phyloP scores from a whole-genome alignment of 176 grass and related monocot species.

The Pharus latifolius region DNA sequence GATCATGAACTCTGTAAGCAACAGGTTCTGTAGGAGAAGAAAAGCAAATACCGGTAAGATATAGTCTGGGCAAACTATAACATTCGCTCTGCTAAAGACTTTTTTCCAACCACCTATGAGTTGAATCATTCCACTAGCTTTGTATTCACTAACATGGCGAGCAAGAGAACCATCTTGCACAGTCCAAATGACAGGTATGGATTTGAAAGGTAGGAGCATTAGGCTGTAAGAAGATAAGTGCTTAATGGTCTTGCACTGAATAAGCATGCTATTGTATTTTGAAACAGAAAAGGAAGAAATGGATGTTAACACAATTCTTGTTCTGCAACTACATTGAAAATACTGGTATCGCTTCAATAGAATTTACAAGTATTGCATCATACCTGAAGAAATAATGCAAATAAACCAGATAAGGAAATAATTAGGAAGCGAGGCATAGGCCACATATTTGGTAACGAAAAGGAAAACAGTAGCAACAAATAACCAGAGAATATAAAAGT shows the following conservation, averaged over 20 bases:
- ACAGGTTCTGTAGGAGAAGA: slow-evolving; percentile 12
- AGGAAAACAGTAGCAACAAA: slow-evolving; percentile 7
- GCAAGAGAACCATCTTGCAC: slow-evolving; percentile 73
- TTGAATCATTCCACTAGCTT: slow-evolving; percentile 54
- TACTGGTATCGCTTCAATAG: slow-evolving; percentile 70
- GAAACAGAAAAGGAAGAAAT: neutral
- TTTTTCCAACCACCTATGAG: slow-evolving; percentile 77
- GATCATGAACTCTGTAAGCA: neutral
- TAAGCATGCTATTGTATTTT: slow-evolving; percentile 7
- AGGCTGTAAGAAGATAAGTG: slow-evolving; percentile 55
- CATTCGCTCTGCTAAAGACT: slow-evolving; percentile 67
- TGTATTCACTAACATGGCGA: slow-evolving; percentile 42
- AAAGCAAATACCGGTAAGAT: slow-evolving; percentile 67
- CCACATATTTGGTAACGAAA: slow-evolving; percentile 10
- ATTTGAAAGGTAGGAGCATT: slow-evolving; percentile 94
- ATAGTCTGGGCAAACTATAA: slow-evolving; percentile 81
- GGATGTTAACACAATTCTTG: slow-evolving; percentile 7
- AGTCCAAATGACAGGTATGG: slow-evolving; percentile 93
- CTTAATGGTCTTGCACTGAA: slow-evolving; percentile 16
- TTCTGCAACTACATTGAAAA: slow-evolving; percentile 66
- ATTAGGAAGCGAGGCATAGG: slow-evolving; percentile 32
- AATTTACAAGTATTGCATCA: slow-evolving; percentile 82
- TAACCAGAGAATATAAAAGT: slow-evolving; percentile 14
- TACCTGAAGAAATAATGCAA: slow-evolving; percentile 89
- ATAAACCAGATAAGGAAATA: slow-evolving; percentile 60